Base-by-base conservation (phyloP, 257 asterid species). In the Capsicum baccatum region DNA sequence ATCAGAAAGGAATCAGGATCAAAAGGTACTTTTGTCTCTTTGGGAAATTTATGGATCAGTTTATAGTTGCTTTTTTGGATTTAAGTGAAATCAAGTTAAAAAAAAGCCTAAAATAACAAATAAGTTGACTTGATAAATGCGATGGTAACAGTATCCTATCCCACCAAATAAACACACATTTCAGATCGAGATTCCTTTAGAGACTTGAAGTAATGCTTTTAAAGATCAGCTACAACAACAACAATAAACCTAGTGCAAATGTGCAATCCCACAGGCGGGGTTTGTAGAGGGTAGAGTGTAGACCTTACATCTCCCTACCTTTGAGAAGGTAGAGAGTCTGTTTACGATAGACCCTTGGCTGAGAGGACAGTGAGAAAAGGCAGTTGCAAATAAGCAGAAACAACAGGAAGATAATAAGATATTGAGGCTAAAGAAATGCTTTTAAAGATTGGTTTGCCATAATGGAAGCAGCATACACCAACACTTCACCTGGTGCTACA, bases 1-100 rank as follows among this genome's bases (percentile, higher is more conserved):
- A 67, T 5, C 95, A 35, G 86, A 83, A 88, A 89, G 54, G 81
- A 89, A 83, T 82, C 90, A 88, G 66, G 89, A 86, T 62, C 90
- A 85, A 83, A 91, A 95, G 97, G 98, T 93, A 60, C 69, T 48
- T 83, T 67, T 52, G 52, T 26, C 66, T 74, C 54, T 74, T 44
- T 19, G 8, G 78, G 71, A 44, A 16, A 5, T 39, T 59, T 16
- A 52, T 10, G 15, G 56, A 33, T 62, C 8, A 39, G 71, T 8
- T 19, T 70, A 48, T n/a, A 55, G 19, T 14, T 21, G 10, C 33
- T 74, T 37, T 33, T 9, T 69, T 54, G n/a, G 54, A 83, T 17
- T 35, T 35, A 78, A 79, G 44, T 60, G 73, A 47, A 15, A 50
- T 56, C 83, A 12, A 69, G 79, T 13, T 26, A 26, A 48, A 63